phyloP scores from a whole-genome alignment of 1,139 yeast genomes.

The Kodamaea alishanica region DNA sequence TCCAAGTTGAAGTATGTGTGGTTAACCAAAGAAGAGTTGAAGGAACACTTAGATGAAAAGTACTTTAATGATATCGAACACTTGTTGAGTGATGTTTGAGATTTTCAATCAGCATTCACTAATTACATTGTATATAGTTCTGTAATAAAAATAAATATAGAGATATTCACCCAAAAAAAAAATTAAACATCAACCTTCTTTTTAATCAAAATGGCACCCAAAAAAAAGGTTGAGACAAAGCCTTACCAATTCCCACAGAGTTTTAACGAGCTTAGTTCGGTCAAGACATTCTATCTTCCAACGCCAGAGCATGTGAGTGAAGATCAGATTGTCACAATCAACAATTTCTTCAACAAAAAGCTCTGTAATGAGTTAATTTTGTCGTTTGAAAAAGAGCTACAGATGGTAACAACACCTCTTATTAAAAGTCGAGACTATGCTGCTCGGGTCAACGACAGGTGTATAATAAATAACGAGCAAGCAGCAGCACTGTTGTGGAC shows the following conservation, averaged over 20 bases:
- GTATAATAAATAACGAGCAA: conserved; percentile 34
- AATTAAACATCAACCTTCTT: too few relatives aligned
- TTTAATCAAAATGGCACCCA: conserved; percentile 10
- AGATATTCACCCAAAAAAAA: not conserved
- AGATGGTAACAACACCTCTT: conserved; percentile 48
- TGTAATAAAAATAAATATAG: not conserved
- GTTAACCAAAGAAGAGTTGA: conserved; percentile 80
- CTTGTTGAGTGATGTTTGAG: conserved; percentile 46
- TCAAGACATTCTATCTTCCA: conserved; percentile 32
- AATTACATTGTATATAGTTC: not conserved
- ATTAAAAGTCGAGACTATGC: conserved; percentile 54
- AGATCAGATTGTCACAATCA: conserved; percentile 47
- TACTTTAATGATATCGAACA: conserved; percentile 56
- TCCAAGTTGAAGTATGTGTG: conserved; percentile 53
- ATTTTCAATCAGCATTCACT: too few relatives aligned
- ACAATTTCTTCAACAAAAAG: conserved; percentile 40
- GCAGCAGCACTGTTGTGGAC: conserved; percentile 46
- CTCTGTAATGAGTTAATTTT: conserved; percentile 44
- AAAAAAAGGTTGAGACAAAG: conserved; percentile 3
- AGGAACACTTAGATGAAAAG: conserved; percentile 46
- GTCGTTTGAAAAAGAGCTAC: conserved; percentile 29
- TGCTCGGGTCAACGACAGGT: conserved; percentile 56
- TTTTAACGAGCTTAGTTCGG: conserved; percentile 21
- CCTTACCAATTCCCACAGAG: conserved; percentile 27
- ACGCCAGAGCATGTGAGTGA: conserved; percentile 27